phyloP scores from a whole-genome alignment of 73 alveolate genomes.

The Paramecium caudatum region DNA sequence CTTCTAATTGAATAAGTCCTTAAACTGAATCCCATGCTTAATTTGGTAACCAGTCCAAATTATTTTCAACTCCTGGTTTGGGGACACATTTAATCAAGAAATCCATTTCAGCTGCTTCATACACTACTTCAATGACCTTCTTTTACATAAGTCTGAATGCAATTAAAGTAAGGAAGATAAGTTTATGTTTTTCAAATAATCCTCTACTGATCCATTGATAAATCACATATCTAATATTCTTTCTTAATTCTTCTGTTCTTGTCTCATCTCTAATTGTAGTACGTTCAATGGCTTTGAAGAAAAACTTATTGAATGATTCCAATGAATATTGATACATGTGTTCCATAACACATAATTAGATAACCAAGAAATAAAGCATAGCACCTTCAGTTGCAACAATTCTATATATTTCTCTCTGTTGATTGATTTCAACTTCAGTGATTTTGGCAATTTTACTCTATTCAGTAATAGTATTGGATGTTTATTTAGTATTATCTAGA shows the following conservation, averaged over 20 bases:
- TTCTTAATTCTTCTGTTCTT: constrained; percentile 95
- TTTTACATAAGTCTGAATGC: constrained; percentile 99
- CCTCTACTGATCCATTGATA: constrained; percentile 99
- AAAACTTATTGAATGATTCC: constrained; percentile 98
- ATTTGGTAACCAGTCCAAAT: constrained; percentile 98
- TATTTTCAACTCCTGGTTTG: constrained; percentile 95
- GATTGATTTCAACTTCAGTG: constrained; percentile 98
- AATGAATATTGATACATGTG: constrained; percentile 99
- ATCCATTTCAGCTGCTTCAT: constrained; percentile 79
- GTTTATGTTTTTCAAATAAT: constrained; percentile 99
- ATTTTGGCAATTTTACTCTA: constrained; percentile 93
- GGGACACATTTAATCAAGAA: constrained; percentile 78
- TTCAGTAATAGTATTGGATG: constrained; percentile 96
- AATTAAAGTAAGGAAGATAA: constrained; percentile 97
- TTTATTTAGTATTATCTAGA: constrained; percentile 97
- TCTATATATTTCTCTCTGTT: constrained; percentile 98
- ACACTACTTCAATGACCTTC: constrained; percentile 87
- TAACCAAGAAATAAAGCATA: constrained; percentile 99
- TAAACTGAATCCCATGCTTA: constrained; percentile 98
- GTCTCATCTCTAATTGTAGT: constrained; percentile 95
- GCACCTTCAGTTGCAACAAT: constrained; percentile 99
- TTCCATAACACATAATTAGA: constrained; percentile 98
- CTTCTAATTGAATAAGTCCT: constrained; percentile 97
- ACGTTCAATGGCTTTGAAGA: constrained; percentile 99
- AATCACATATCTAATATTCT: constrained; percentile 97